Evolutionary conservation across 2,329 filamentous ascomycete species (phyloP).

Genomic region (Fusarium abutilonis): DNA sequence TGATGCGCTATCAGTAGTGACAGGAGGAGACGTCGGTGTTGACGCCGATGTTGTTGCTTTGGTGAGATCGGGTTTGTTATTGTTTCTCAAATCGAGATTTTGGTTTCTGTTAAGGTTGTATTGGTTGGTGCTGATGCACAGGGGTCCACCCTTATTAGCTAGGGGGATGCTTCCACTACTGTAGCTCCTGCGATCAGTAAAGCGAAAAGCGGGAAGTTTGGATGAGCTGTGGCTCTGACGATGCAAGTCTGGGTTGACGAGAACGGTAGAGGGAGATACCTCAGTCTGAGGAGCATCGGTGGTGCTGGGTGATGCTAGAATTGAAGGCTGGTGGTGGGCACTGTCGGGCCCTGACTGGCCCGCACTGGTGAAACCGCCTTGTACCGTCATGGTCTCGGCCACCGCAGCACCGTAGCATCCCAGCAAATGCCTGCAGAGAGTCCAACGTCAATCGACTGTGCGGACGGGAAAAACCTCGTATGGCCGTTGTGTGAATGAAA

Average conservation of each 20-base stretch:
- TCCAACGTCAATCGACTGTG: constrained; percentile 25
- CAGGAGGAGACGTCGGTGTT: constrained; percentile 31
- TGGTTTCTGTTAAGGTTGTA: constrained; percentile 28
- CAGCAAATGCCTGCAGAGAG: constrained; percentile 41
- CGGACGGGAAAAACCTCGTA: constrained; percentile 3
- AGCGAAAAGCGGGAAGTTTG: constrained; percentile 65
- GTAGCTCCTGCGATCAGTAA: constrained; percentile 57
- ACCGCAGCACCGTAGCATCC: constrained; percentile 40
- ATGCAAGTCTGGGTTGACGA: constrained; percentile 54
- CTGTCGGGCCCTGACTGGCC: constrained; percentile 40
- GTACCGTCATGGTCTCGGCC: constrained; percentile 45
- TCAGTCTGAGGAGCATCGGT: constrained; percentile 29
- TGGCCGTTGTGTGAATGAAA: not conserved
- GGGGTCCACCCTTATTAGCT: constrained; percentile 36
- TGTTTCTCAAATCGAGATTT: constrained; percentile 34
- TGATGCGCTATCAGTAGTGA: constrained; percentile 37
- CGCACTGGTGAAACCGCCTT: constrained; percentile 46
- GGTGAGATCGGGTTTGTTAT: constrained; percentile 20
- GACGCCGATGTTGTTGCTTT: constrained; percentile 22
- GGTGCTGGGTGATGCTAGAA: constrained; percentile 23
- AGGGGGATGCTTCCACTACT: constrained; percentile 39
- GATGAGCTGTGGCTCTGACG: constrained; percentile 65
- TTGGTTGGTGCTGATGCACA: constrained; percentile 25
- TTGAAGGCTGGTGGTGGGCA: constrained; percentile 28
- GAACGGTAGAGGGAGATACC: constrained; percentile 22